A percentile compares a stretch with the other conserved stretches of the same genome.
Evolutionary conservation across 2,329 filamentous ascomycete species (phyloP).

Genomic region (Ophiostoma ips): DNA sequence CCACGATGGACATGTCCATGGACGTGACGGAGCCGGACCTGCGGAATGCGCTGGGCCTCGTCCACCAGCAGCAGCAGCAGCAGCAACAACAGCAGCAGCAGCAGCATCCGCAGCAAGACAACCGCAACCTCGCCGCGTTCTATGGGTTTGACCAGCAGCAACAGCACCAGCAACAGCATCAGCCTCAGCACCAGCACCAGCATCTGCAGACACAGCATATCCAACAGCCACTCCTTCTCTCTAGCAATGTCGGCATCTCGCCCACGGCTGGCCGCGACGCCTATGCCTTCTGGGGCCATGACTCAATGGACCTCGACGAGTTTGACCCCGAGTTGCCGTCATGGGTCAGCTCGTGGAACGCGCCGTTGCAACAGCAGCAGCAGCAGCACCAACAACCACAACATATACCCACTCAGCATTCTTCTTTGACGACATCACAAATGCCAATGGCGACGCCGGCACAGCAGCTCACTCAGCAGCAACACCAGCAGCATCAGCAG

Average conservation of each 20-base stretch:
- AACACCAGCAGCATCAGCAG: not conserved
- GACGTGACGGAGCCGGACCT: conserved; percentile 4
- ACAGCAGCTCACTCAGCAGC: not conserved
- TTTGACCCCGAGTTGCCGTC: conserved; percentile 16
- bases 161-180: conserved; percentile 1
- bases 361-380: not conserved
- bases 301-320: conserved; percentile 19
- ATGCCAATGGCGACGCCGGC: not conserved
- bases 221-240: not conserved
- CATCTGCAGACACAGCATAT: not conserved
- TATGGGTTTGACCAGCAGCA: conserved; percentile 1
- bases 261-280: conserved; percentile 1
- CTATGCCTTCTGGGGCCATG: conserved; percentile 11
- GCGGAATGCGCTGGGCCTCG: conserved; percentile 4
- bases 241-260: not conserved
- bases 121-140: not conserved
- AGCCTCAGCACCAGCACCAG: not conserved
- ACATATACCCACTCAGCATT: not conserved
- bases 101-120: not conserved
- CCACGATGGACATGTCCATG: conserved; percentile 6
- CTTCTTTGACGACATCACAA: not conserved
- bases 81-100: not conserved
- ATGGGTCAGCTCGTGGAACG: conserved; percentile 13
- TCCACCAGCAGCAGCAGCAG: not conserved
- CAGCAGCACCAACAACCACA: not conserved